Percentiles rank a stretch among this genome's conserved stretches.
Evolutionary conservation across 495 filamentous ascomycete genomes (phyloP).

Genomic region (Pseudoneurospora amorphoporcata): DNA sequence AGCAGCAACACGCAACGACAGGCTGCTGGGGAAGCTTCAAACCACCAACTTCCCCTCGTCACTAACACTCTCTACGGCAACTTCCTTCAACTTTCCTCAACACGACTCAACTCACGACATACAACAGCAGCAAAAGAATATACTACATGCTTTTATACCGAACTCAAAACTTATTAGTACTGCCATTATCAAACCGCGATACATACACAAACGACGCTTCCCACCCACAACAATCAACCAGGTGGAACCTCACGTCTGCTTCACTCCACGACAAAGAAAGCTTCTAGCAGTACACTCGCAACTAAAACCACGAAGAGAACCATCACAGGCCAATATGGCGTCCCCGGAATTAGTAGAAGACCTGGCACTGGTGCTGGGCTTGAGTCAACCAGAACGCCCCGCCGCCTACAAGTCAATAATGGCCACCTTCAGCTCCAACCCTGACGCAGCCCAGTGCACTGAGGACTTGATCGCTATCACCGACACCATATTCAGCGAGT

Average conservation of each 20-base stretch:
- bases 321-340: conserved; percentile 6
- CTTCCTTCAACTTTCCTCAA: not conserved
- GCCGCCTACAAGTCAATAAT: conserved; percentile 59
- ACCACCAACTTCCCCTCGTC: not conserved
- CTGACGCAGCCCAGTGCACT: conserved; percentile 44
- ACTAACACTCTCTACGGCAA: not conserved
- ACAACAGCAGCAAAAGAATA: not conserved
- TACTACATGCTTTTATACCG: not conserved
- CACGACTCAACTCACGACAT: not conserved
- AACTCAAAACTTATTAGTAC: not conserved
- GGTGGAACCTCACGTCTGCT: not conserved
- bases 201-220: not conserved
- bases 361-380: conserved; percentile 39
- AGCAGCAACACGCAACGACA: not conserved
- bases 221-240: not conserved
- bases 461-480: conserved; percentile 59
- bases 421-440: conserved; percentile 45
- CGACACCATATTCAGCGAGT: conserved; percentile 55
- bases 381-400: conserved; percentile 38
- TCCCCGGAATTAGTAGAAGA: conserved; percentile 36
- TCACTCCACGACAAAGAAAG: not conserved
- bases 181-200: not conserved
- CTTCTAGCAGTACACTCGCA: not conserved
- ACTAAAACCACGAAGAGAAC: not conserved
- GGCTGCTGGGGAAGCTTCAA: not conserved